Conservation (phyloP, 2,329 filamentous ascomycete species). For the Nemania serpens region DNA sequence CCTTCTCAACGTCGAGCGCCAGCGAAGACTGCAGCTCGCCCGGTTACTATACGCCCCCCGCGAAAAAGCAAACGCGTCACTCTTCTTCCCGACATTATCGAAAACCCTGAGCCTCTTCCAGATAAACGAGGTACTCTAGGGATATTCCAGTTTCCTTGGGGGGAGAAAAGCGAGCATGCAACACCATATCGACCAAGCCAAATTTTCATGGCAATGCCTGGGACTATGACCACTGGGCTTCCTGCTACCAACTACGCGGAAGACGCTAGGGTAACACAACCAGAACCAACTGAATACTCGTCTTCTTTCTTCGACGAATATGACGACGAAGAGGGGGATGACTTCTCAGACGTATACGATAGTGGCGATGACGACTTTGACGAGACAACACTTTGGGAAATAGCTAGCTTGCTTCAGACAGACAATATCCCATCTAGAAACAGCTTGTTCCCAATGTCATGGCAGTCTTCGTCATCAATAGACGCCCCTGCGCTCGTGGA, state of each 20-base stretch:
- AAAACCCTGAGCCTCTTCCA: constrained; percentile 63
- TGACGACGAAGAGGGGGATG: constrained; percentile 54
- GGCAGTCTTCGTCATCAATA: constrained; percentile 20
- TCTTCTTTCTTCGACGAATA: constrained; percentile 66
- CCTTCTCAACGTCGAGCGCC: constrained; percentile 19
- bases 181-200: constrained; percentile 45
- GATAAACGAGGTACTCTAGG: constrained; percentile 64
- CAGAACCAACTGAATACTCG: constrained; percentile 49
- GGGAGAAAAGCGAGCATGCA: constrained; percentile 63
- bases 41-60: constrained; percentile 57
- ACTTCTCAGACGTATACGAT: constrained; percentile 45
- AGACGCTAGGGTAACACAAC: constrained; percentile 43
- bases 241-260: constrained; percentile 38
- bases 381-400: constrained; percentile 67
- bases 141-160: constrained; percentile 70
- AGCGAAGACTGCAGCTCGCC: constrained; percentile 43
- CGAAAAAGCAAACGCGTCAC: constrained; percentile 62
- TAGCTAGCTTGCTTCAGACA: constrained; percentile 61
- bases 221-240: constrained; percentile 54
- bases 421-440: constrained; percentile 56
- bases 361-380: constrained; percentile 60
- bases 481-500: constrained; percentile 40
- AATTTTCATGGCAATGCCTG: constrained; percentile 54
- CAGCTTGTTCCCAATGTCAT: constrained; percentile 51
- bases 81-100: constrained; percentile 65